Evolutionary conservation across 345 rosid genomes (phyloP), one percentile per base, ranked within the genome.

Genomic region (Salix purpurea): DNA sequence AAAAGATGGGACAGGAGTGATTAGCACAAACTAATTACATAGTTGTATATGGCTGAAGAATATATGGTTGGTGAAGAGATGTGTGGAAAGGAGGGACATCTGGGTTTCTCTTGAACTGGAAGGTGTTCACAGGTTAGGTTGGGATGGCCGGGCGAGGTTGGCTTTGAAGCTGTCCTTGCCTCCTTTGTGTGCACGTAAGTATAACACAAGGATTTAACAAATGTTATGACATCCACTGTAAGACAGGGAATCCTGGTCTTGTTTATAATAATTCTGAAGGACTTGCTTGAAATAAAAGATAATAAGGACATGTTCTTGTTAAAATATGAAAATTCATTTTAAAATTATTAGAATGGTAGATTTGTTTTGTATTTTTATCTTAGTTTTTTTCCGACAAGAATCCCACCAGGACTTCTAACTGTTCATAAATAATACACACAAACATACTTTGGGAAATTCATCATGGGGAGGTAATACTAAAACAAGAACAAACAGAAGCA

Each of bases 1-100:
- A 26, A 37, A 32, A n/a, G 32, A 61, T 34, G 30, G 14, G 64
- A 62, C 13, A 10, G 44, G 36, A 46, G 72, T 74, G 19, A 48
- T 19, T 19, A 34, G 14, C 7, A 30, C 18, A 32, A 60, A 60
- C 24, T 71, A 34, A 52, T 46, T 56, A 62, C 85, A 77, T 81
- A n/a, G 74, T 69, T 76, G 73, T 80, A 52, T 80, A 77, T 5
- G 37, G 85, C 6, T 19, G 83, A 80, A 81, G 85, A 66, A 58
- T 37, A 54, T 65, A 44, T 3, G 39, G 34, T 37, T 64, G 48
- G 28, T 12, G 79, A 75, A 68, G 67, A 61, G 67, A 64, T 23
- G 77, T 71, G 77, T 39, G 62, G 7, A 69, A 48, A 62, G n/a
- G 66, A 70, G 42, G 18, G 78, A 81, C 78, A 26, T 34, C 40